Conservation (phyloP, 202 grass and related monocot genomes). For the Digitaria exilis region DNA sequence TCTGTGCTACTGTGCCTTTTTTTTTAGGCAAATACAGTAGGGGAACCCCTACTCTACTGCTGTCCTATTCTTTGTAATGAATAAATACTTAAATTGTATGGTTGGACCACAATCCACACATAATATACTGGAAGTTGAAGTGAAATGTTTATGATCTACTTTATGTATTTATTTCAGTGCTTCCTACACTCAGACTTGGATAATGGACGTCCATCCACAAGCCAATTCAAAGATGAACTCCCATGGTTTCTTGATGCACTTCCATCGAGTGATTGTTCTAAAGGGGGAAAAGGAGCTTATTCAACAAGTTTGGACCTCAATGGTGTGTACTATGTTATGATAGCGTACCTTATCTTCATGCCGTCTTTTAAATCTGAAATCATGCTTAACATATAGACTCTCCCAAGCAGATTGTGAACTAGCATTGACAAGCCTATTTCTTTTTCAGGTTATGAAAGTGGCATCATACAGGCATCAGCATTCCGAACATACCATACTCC, state of each 20-base stretch:
- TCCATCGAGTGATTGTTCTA: slow-evolving; percentile 93
- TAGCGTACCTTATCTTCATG: slow-evolving; percentile 8
- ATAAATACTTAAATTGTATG: slow-evolving; percentile 11
- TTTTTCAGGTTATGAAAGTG: slow-evolving; percentile 81
- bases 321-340: slow-evolving; percentile 60
- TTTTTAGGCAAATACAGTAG: too few relatives aligned
- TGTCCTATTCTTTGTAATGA: slow-evolving; percentile 19
- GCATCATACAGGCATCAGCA: slow-evolving; percentile 73
- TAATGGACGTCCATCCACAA: slow-evolving; percentile 82
- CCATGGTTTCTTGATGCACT: slow-evolving; percentile 99
- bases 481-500: slow-evolving; percentile 98
- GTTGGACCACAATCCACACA: slow-evolving; percentile 38
- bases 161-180: slow-evolving; percentile 67
- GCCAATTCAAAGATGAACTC: slow-evolving; percentile 82
- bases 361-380: slow-evolving; percentile 21
- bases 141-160: slow-evolving; percentile 35
- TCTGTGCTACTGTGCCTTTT: not conserved
- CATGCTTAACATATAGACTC: slow-evolving; percentile 6
- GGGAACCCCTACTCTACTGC: too few relatives aligned
- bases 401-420: slow-evolving; percentile 9
- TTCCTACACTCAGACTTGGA: slow-evolving; percentile 79
- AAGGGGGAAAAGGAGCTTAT: slow-evolving; percentile 98
- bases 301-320: slow-evolving; percentile 85
- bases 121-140: slow-evolving; percentile 15
- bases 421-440: slow-evolving; percentile 27